Evolutionary conservation across 192 early-diverging fungal species (phyloP), one percentile per base, ranked within the genome.

Genomic region (Gaertneriomyces semiglobifer): DNA sequence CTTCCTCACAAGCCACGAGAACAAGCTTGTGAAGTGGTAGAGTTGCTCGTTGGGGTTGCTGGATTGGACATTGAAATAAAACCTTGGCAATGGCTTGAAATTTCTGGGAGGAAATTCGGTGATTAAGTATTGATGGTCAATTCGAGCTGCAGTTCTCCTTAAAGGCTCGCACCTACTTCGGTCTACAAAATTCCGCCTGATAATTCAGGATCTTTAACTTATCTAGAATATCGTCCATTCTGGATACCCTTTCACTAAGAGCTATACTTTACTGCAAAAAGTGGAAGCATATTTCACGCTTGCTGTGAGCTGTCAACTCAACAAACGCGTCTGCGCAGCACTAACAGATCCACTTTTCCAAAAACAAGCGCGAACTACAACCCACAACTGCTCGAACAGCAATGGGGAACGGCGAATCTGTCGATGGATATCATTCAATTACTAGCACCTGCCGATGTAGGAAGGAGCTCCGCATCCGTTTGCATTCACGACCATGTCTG

Each of bases 21-120:
- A 80, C 4, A 85, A 65, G 0, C 65, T 76, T 14, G 75, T 70
- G 51, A 85, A 85, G 55, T 76, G 54, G 62, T 74, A 83, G 56
- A 85, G 77, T 57, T 85, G 84, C 59, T 85, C 83, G 56, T 85
- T 85, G 11, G 76, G 78, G 61, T 85, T 85, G 7, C 69, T 8
- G 18, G 72, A 59, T 4, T 75, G 64, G 2, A 71, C 58, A 16
- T 54, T 44, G 63, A 82, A 82, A 56, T 78, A 80, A 60, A 77
- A 74, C n/a, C 75, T 59, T 39, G 69, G 60, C 20, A 82, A 44
- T 5, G 76, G 78, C n/a, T 57, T 60, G 42, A 79, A 62, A 45
- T 79, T 74, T 44, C 80, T 55, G 52, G 40, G 41, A 1, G 25
- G 25, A 33, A 33, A 4, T 16, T 57, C 4, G 39, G 55, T 38